These are phyloP conservation scores for Avena sativa DNA, from an alignment of 176 grass and related monocot genomes.

Conservation along the genomic window DNA sequence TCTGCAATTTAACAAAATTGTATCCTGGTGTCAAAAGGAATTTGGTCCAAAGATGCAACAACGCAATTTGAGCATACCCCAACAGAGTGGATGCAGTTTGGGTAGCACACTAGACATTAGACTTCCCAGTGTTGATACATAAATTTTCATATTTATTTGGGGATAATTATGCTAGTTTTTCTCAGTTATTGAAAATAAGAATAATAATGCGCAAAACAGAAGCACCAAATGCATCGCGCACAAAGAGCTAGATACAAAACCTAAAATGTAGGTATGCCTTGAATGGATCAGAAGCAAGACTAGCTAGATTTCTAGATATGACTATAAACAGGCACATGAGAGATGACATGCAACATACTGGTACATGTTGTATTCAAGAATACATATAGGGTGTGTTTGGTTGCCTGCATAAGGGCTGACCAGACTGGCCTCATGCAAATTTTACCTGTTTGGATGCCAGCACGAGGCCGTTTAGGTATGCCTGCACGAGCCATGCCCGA, in stretches of 20 bases:
- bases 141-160: conserved; percentile 25
- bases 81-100: conserved; percentile 26
- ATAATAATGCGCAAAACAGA: not conserved
- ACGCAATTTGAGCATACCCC: conserved; percentile 1
- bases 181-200: not conserved
- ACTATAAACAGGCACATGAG: too few species aligned
- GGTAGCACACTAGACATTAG: conserved; percentile 4
- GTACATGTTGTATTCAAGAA: too few species aligned
- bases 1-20: conserved; percentile 32
- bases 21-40: not conserved
- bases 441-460: too few species aligned
- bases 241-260: conserved; percentile 16
- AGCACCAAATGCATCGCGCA: conserved; percentile 14
- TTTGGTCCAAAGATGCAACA: not conserved
- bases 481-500: too few species aligned
- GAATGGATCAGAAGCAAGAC: too few species aligned
- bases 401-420: too few species aligned
- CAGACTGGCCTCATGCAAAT: too few species aligned
- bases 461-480: too few species aligned
- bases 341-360: too few species aligned
- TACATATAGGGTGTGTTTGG: too few species aligned
- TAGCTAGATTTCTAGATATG: too few species aligned
- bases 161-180: conserved; percentile 21
- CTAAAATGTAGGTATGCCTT: not conserved
- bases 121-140: conserved; percentile 6